Conservation (phyloP, 257 asterid species). For the Haberlea rhodopensis region DNA sequence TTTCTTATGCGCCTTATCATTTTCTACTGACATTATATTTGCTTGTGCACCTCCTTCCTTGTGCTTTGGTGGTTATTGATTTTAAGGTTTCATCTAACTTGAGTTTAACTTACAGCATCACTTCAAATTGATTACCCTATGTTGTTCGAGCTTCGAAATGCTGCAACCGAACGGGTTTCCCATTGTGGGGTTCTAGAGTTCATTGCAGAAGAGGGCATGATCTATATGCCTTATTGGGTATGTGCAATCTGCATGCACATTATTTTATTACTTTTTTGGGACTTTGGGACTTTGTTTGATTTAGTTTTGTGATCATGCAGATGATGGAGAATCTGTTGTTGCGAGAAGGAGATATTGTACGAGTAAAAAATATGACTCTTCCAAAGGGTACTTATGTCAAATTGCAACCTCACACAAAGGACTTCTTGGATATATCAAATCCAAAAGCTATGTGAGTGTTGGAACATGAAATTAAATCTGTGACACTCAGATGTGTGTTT, state of each 20-base stretch:
- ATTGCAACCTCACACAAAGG: constrained; percentile 93
- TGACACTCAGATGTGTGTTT: neutral
- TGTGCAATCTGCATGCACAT: constrained; percentile 19
- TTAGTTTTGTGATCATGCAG: constrained; percentile 40
- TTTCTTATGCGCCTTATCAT: no score
- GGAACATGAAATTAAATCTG: neutral
- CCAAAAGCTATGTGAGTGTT: constrained; percentile 94
- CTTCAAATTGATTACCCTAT: constrained; percentile 37
- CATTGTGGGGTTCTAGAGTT: constrained; percentile 40
- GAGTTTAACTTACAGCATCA: constrained; percentile 28
- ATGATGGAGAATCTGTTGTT: constrained; percentile 96
- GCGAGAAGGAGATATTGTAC: constrained; percentile 89
- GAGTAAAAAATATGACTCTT: constrained; percentile 85
- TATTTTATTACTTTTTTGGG: constrained; percentile 3
- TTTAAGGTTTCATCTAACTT: constrained; percentile 3
- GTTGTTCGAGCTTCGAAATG: constrained; percentile 32
- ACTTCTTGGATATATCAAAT: constrained; percentile 93
- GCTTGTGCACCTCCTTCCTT: neutral
- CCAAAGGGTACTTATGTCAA: constrained; percentile 94
- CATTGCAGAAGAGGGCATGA: constrained; percentile 34
- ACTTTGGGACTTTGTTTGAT: constrained; percentile 20
- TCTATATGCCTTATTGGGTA: constrained; percentile 34
- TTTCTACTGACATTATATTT: neutral
- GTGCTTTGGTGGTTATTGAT: neutral
- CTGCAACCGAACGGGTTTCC: constrained; percentile 20